phyloP scores from a whole-genome alignment of 2,329 filamentous ascomycete genomes.

The Canariomyces notabilis region DNA sequence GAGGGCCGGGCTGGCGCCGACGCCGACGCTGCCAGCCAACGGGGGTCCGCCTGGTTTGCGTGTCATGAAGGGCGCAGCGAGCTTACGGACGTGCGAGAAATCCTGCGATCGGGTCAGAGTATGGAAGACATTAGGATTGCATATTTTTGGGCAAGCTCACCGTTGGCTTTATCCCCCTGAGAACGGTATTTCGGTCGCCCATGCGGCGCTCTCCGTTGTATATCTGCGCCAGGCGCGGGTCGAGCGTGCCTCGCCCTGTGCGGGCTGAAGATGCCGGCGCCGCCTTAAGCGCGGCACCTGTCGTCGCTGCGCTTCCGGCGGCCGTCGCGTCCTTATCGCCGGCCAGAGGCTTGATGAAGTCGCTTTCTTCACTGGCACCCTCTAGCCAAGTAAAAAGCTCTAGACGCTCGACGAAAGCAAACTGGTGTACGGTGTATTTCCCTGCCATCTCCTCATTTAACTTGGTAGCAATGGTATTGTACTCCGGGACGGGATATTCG shows the following conservation, averaged over 20 bases:
- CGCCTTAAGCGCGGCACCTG: constrained; percentile 34
- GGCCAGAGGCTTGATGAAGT: constrained; percentile 83
- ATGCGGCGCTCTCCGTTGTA: constrained; percentile 88
- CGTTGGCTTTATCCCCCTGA: constrained; percentile 82
- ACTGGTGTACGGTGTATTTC: constrained; percentile 70
- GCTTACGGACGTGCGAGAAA: constrained; percentile 88
- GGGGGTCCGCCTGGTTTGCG: constrained; percentile 42
- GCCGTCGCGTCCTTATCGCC: constrained; percentile 50
- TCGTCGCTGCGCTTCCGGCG: constrained; percentile 34
- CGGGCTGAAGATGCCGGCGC: constrained; percentile 42
- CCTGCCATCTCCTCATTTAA: constrained; percentile 73
- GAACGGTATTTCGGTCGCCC: constrained; percentile 84
- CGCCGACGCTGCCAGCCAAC: constrained; percentile 29
- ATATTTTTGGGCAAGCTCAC: constrained; percentile 47
- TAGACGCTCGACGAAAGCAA: constrained; percentile 85
- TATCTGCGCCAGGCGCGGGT: constrained; percentile 79
- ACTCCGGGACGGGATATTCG: constrained; percentile 83
- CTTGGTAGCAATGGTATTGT: constrained; percentile 76
- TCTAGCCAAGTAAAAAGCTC: constrained; percentile 93
- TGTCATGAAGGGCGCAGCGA: constrained; percentile 70
- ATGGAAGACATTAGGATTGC: not conserved
- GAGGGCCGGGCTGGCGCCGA: constrained; percentile 42
- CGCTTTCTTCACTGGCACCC: constrained; percentile 82
- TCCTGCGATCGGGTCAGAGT: constrained; percentile 54
- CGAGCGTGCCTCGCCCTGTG: constrained; percentile 61